Evolutionary conservation across 176 grass and related monocot species (phyloP), one percentile per base, ranked within the genome.

Genomic region (Aegilops sharonensis): DNA sequence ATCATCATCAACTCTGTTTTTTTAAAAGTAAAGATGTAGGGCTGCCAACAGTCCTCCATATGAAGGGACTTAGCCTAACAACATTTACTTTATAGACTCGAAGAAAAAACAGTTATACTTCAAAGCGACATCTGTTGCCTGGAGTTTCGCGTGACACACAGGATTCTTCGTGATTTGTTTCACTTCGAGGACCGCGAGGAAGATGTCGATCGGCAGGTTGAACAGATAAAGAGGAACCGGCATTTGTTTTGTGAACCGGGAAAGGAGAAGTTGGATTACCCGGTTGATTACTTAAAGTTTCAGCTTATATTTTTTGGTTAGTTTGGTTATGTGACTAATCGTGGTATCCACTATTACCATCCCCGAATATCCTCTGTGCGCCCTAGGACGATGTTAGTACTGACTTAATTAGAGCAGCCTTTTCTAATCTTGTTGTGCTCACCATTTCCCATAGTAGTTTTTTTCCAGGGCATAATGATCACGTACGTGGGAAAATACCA

Each of bases 211-310:
- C 20, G 21, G 2, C 45, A 15, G 66, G 40, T 61, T 74, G 74
- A 83, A 83, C 54, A 59, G 82, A 25, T 47, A 84, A 84, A 84
- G 82, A 43, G 20, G 42, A 84, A 63, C 24, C 36, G 5, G 17
- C 5, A 7, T 14, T 84, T 75, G 70, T 71, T 64, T 43, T 48
- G 56, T 84, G 36, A 63, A 63, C 9, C 8, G 23, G 68, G 81
- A 84, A 63, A 6, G n/a, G 6, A 60, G 11, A 67, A 60, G 9
- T 61, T 27, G 48, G 81, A 40, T 83, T 29, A 14, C 50, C 39
- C 20, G 32, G 4, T 17, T 40, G 29, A 24, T 10, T 61, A 59
- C 61, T 83, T 83, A 62, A 72, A 45, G 68, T 9, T 31, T 10
- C 4, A 31, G 31, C 54, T 62, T 31, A 70, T 35, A 73, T 21